Evolutionary conservation across 768 basidiomycete genomes (phyloP), one percentile per base, ranked within the genome.

Genomic region (Tephrocybe rancida): DNA sequence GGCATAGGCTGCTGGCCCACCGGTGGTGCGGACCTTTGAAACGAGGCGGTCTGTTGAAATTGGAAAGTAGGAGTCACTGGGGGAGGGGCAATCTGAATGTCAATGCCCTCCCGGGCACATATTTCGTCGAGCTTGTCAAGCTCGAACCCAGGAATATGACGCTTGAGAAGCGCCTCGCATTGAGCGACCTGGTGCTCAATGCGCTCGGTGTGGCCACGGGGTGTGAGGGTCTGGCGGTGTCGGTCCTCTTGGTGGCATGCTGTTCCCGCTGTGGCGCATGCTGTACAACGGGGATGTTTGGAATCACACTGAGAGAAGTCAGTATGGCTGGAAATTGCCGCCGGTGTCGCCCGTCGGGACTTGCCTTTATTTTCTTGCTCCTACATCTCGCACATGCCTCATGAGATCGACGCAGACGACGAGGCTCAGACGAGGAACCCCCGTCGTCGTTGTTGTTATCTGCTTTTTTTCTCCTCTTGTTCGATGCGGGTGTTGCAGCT

Each of bases 361-460:
- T 78, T 79, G 85, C 89, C 90, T 94, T 94, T 75, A 94, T 94
- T 88, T 94, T 94, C 85, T 94, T 93, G 77, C 86, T 88, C 82
- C 92, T 89, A 81, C 92, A 94, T 70, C 92, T 83, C 59, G 92
- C 87, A 78, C 92, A 94, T 58, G 92, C 91, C 74, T 94, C 92
- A 74, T 94, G 92, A 64, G 91, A 92, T 67, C 92, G 85, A 63
- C 92, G 79, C 64, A 94, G 80, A 50, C 91, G 83, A 64, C 92
- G 82, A 39, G 90, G 87, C 70, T 92, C 90, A 50, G 85, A 79
- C 38, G 84, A 73, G 16, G 80, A 70, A 32, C 73, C 64, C 39
- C 72, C 70, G n/a, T 85, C 86, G 50, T 84, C 86, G 11, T 75
- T 76, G 24, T 73, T 75, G 2, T 74, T 72, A 45, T 86, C 85